These are phyloP conservation scores for Rubroboletus pulcherrimus DNA, from an alignment of 768 basidiomycete species.

Conservation along the genomic window DNA sequence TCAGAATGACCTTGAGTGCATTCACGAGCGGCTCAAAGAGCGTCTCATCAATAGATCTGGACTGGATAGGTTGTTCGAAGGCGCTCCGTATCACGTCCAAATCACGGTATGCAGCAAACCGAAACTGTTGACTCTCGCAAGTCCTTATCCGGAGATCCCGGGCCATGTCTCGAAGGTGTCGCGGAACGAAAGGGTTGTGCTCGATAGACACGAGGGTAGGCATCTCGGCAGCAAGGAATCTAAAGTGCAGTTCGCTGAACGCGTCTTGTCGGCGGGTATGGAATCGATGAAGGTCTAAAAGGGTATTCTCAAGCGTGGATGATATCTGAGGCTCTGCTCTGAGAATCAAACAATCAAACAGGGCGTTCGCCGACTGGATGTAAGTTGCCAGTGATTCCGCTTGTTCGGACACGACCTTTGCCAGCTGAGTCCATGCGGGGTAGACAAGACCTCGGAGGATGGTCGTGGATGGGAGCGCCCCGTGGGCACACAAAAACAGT, in stretches of 20 bases:
- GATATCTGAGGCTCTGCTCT: constrained; percentile 44
- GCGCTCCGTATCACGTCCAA: constrained; percentile 65
- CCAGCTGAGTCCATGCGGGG: constrained; percentile 67
- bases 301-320: constrained; percentile 40
- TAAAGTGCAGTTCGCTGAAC: constrained; percentile 64
- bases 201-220: constrained; percentile 72
- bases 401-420: constrained; percentile 37
- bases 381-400: constrained; percentile 45
- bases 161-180: constrained; percentile 46
- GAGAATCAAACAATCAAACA: constrained; percentile 61
- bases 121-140: constrained; percentile 64
- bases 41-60: constrained; percentile 44
- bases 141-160: constrained; percentile 52
- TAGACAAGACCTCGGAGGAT: constrained; percentile 74
- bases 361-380: constrained; percentile 57
- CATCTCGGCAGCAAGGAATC: constrained; percentile 55
- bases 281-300: constrained; percentile 66
- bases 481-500: constrained; percentile 59
- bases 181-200: constrained; percentile 50
- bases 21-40: constrained; percentile 61
- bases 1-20: constrained; percentile 63
- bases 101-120: constrained; percentile 72
- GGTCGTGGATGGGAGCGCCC: constrained; percentile 68
- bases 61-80: constrained; percentile 60
- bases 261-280: constrained; percentile 66